phyloP scores from a whole-genome alignment of 2,329 filamentous ascomycete species.

The Colletotrichum simmondsii region DNA sequence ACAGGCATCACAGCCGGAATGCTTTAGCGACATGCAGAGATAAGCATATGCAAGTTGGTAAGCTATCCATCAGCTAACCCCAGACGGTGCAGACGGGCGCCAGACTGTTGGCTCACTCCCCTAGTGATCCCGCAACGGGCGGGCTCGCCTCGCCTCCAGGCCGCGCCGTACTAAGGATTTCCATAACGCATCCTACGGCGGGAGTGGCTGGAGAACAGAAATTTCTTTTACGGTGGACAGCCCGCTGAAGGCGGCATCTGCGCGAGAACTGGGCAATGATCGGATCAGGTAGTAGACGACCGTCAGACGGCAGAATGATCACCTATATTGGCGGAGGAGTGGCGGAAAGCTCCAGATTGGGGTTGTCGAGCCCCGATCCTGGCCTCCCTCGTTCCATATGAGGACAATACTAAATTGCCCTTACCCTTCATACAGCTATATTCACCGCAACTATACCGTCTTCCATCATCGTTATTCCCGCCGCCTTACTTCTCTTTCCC shows the following conservation, averaged over 20 bases:
- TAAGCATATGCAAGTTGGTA: constrained; percentile 1
- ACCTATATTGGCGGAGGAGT: background rate
- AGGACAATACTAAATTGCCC: background rate
- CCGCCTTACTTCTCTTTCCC: background rate
- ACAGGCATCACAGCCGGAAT: background rate
- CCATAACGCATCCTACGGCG: background rate
- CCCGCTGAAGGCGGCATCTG: background rate
- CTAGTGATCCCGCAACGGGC: background rate
- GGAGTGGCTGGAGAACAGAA: background rate
- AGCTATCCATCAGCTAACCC: background rate
- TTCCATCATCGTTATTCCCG: background rate
- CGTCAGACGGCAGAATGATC: background rate
- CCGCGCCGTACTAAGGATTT: background rate
- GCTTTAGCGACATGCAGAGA: background rate
- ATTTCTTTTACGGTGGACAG: background rate
- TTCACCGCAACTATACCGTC: background rate
- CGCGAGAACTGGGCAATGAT: background rate
- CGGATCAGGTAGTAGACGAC: background rate
- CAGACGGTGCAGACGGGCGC: background rate
- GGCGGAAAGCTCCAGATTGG: background rate
- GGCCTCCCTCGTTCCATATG: background rate
- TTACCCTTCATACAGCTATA: background rate
- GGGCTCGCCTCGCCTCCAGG: background rate
- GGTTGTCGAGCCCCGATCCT: background rate
- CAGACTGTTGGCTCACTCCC: background rate